These are phyloP conservation scores for Stereum hirsutum DNA, from an alignment of 1,284 basidiomycete species.

Conservation along the genomic window DNA sequence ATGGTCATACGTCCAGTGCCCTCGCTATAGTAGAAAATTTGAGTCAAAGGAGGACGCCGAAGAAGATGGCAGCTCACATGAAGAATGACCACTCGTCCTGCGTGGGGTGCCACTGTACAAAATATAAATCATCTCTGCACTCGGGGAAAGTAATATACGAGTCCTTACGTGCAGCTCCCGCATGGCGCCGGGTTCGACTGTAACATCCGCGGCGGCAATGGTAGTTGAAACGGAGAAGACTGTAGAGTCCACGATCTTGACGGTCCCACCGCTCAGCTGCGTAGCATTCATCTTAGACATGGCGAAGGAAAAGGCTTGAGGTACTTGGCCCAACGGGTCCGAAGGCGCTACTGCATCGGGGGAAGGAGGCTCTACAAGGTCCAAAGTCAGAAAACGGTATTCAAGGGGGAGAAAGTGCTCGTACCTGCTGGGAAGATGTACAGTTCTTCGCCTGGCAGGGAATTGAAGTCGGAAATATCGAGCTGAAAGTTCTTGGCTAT, in stretches of 20 bases:
- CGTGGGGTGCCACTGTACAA: slow-evolving; percentile 60
- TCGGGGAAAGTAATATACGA: background rate
- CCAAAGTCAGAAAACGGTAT: slow-evolving; percentile 6
- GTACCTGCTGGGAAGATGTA: slow-evolving; percentile 59
- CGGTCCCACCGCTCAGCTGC: slow-evolving; percentile 44
- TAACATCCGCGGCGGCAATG: slow-evolving; percentile 60
- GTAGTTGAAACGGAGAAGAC: slow-evolving; percentile 42
- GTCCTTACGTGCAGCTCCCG: slow-evolving; percentile 27
- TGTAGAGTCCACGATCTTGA: slow-evolving; percentile 55
- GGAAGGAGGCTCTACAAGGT: slow-evolving; percentile 9
- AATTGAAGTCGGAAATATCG: slow-evolving; percentile 41
- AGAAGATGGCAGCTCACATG: slow-evolving; percentile 18
- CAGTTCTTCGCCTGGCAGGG: slow-evolving; percentile 48
- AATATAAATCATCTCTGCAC: slow-evolving; percentile 1
- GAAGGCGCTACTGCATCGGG: slow-evolving; percentile 21
- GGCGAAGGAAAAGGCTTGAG: slow-evolving; percentile 23
- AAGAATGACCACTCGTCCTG: slow-evolving; percentile 61
- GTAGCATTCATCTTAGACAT: slow-evolving; percentile 44
- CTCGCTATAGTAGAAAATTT: slow-evolving; percentile 28
- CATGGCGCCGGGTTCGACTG: slow-evolving; percentile 59
- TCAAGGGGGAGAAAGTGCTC: slow-evolving; percentile 7
- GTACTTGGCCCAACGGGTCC: slow-evolving; percentile 35
- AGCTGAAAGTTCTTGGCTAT: slow-evolving; percentile 65
- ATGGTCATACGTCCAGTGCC: slow-evolving; percentile 54
- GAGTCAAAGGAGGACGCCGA: background rate